Percentiles rank a stretch among this genome's conserved stretches.
Conservation (phyloP, 176 grass and related monocot species). For the Cymbopogon citratus region DNA sequence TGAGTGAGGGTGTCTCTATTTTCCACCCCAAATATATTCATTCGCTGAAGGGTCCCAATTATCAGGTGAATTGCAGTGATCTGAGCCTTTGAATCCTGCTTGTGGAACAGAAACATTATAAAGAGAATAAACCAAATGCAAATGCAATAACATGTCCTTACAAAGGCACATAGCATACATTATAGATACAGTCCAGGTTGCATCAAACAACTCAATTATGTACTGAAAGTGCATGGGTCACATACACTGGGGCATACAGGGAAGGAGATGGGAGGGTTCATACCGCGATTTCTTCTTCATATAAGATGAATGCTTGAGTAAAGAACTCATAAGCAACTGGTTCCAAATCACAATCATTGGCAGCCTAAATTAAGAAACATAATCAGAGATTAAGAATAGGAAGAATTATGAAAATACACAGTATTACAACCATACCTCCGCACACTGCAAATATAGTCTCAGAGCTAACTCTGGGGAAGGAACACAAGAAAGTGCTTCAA, state of each 20-base stretch:
- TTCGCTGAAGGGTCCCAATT: no score
- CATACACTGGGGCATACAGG: background rate
- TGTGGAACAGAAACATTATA: no score
- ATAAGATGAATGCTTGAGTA: slow-evolving; percentile 38
- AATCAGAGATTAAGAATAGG: slow-evolving; percentile 14
- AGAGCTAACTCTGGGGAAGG: slow-evolving; percentile 73
- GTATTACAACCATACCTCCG: slow-evolving; percentile 48
- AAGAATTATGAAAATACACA: slow-evolving; percentile 10
- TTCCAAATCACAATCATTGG: slow-evolving; percentile 18
- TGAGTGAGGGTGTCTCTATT: slow-evolving; percentile 97
- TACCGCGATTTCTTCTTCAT: no score
- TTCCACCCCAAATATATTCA: slow-evolving; percentile 90
- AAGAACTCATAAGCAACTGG: slow-evolving; percentile 98
- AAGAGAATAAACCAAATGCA: no score
- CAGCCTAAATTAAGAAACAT: slow-evolving; percentile 53
- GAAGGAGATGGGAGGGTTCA: background rate
- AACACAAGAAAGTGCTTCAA: slow-evolving; percentile 57
- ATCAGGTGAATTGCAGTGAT: no score
- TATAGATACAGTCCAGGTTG: background rate
- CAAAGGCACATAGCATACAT: background rate
- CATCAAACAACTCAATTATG: background rate
- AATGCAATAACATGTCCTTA: slow-evolving; percentile 1
- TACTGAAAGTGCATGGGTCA: background rate
- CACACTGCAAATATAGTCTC: slow-evolving; percentile 69
- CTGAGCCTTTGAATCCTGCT: no score